Evolutionary conservation across 306 rosid species (phyloP), one percentile per base, ranked within the genome.

Genomic region (Echinosophora koreensis): DNA sequence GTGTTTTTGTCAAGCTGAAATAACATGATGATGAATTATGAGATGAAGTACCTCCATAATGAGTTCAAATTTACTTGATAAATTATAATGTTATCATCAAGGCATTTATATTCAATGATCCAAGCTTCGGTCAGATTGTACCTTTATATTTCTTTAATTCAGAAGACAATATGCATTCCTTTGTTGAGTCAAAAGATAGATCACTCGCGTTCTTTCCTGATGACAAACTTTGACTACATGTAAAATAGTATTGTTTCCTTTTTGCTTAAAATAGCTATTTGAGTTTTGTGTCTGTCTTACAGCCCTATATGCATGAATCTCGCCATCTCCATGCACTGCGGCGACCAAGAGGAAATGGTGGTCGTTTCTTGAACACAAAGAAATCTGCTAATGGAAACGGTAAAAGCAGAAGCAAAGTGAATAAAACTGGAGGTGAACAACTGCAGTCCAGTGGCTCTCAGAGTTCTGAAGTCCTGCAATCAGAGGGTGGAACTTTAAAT

Each of bases 281-380:
- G 44, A 61, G 30, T 81, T 56, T 8, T 62, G 32, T 78, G 47
- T 75, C 65, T 73, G 69, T 71, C 76, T 71, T 82, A 52, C 89
- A 95, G 99, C 96, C 97, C 17, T 95, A 95, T 80, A 88, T 95
- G 97, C 99, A 95, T 27, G 94, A 92, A 79, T 95, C 99, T 0
- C 97, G 99, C 52, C 99, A 95, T 85, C 97, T 79, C 78, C 99
- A 95, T 51, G 99, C 99, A 44, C 71, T 88, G 92, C 89, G 98
- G 27, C 90, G 99, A 52, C 97, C 97, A 66, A 87, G 99, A 78
- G 99, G 99, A 74, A 80, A 90, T 0, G 97, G 99, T 0, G 99
- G 99, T 16, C 96, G 99, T 14, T 95, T 95, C 88, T 78, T 95
- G 88, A 95, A 95, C 88, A 77, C 88, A 8, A 90, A 52, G 85